Percentiles rank a stretch among this genome's conserved stretches.
phyloP scores from a whole-genome alignment of 805 yeast genomes.

The Lipomyces spencermartinsiae region DNA sequence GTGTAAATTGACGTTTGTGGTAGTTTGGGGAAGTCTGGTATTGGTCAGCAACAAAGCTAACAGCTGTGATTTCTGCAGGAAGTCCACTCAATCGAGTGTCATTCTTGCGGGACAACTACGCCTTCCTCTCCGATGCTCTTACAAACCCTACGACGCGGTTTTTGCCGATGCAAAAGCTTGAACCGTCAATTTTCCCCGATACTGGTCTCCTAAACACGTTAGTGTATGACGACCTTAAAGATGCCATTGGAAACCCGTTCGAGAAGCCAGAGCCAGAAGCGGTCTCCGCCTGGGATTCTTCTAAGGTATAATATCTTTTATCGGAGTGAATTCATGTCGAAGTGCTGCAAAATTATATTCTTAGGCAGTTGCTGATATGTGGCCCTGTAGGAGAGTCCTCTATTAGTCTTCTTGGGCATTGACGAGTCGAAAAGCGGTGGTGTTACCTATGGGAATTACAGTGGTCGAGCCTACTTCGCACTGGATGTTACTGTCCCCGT shows the following conservation, averaged over 20 bases:
- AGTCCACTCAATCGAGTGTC: slow-evolving; percentile 68
- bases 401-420: slow-evolving; percentile 57
- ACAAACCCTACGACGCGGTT: slow-evolving; percentile 57
- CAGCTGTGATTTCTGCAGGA: slow-evolving; percentile 49
- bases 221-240: slow-evolving; percentile 45
- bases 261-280: slow-evolving; percentile 39
- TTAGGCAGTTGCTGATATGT: neutral
- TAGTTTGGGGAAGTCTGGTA: neutral
- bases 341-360: neutral
- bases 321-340: neutral
- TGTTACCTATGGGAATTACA: slow-evolving; percentile 39
- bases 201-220: slow-evolving; percentile 45
- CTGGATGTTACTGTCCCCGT: slow-evolving; percentile 43
- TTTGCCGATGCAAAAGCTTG: slow-evolving; percentile 49
- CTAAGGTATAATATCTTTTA: slow-evolving; percentile 44
- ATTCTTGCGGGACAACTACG: slow-evolving; percentile 63
- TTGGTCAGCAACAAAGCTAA: neutral
- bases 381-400: slow-evolving; percentile 19
- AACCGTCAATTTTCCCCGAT: slow-evolving; percentile 35
- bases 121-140: slow-evolving; percentile 57
- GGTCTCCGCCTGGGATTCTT: slow-evolving; percentile 47
- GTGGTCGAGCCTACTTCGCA: slow-evolving; percentile 52
- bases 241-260: slow-evolving; percentile 49
- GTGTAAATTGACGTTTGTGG: neutral
- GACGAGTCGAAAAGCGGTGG: slow-evolving; percentile 46